phyloP scores from a whole-genome alignment of 371 early-diverging fungal species.

The Apophysomyces ossiformis region DNA sequence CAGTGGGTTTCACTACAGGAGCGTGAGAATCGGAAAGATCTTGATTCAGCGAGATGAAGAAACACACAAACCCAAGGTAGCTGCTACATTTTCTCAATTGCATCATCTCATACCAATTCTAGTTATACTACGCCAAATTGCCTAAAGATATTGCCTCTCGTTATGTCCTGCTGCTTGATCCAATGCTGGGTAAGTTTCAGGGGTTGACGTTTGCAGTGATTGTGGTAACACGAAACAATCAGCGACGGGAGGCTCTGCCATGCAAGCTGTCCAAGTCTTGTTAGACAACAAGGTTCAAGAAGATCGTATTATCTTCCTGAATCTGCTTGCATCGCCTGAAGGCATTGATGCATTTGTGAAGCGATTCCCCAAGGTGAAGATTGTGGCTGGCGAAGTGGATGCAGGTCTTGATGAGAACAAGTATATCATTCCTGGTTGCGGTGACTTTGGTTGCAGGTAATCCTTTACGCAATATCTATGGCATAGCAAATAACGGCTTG shows the following conservation, averaged over 20 bases:
- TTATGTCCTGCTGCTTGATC: constrained; percentile 88
- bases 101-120: constrained; percentile 4
- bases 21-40: constrained; percentile 93
- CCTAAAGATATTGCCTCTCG: constrained; percentile 87
- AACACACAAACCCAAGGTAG: constrained; percentile 84
- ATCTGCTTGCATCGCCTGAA: constrained; percentile 82
- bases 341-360: constrained; percentile 79
- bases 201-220: not conserved
- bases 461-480: not conserved
- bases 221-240: constrained; percentile 13
- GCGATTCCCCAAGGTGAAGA: constrained; percentile 81
- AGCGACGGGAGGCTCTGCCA: constrained; percentile 95
- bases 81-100: not conserved
- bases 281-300: constrained; percentile 85
- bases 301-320: constrained; percentile 84
- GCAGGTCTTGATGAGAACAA: constrained; percentile 79
- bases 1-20: constrained; percentile 38
- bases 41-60: constrained; percentile 95
- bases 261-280: constrained; percentile 89
- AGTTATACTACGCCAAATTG: constrained; percentile 91
- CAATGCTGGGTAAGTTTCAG: constrained; percentile 80
- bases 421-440: constrained; percentile 93
- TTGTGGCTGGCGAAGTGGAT: constrained; percentile 87
- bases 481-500: not conserved
- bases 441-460: constrained; percentile 88